These are phyloP conservation scores for Jaapia argillacea DNA, from an alignment of 768 basidiomycete species.

Conservation along the genomic window DNA sequence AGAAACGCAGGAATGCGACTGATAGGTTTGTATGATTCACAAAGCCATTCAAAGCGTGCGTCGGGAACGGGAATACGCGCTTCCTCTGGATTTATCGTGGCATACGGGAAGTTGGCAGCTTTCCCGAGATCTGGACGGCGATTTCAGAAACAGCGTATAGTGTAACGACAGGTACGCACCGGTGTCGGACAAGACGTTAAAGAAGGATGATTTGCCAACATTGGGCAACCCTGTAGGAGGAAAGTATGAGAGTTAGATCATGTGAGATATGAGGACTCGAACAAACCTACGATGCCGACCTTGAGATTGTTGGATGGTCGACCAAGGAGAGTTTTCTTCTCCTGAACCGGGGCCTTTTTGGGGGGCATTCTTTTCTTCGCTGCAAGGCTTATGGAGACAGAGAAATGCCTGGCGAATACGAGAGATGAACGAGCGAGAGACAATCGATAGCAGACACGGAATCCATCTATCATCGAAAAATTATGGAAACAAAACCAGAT, in stretches of 20 bases:
- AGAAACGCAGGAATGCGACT: constrained; percentile 88
- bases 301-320: constrained; percentile 94
- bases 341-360: constrained; percentile 65
- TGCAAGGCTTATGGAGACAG: constrained; percentile 23
- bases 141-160: constrained; percentile 8
- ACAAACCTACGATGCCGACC: constrained; percentile 96
- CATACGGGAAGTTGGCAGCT: constrained; percentile 96
- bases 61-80: constrained; percentile 97
- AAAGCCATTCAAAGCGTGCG: constrained; percentile 89
- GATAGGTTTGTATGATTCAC: constrained; percentile 80
- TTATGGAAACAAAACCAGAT: constrained; percentile 2
- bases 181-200: constrained; percentile 91
- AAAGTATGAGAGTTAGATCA: constrained; percentile 9
- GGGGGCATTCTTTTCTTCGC: constrained; percentile 80
- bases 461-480: constrained; percentile 21
- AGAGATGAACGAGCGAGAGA: constrained; percentile 8
- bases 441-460: constrained; percentile 9
- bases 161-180: constrained; percentile 34
- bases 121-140: constrained; percentile 65
- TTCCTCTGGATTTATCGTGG: constrained; percentile 69
- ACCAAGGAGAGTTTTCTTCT: constrained; percentile 85
- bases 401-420: constrained; percentile 19
- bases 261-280: constrained; percentile 7
- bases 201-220: constrained; percentile 99
- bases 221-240: constrained; percentile 69